phyloP scores from a whole-genome alignment of 176 grass and related monocot genomes.

The Oryza longistaminata region DNA sequence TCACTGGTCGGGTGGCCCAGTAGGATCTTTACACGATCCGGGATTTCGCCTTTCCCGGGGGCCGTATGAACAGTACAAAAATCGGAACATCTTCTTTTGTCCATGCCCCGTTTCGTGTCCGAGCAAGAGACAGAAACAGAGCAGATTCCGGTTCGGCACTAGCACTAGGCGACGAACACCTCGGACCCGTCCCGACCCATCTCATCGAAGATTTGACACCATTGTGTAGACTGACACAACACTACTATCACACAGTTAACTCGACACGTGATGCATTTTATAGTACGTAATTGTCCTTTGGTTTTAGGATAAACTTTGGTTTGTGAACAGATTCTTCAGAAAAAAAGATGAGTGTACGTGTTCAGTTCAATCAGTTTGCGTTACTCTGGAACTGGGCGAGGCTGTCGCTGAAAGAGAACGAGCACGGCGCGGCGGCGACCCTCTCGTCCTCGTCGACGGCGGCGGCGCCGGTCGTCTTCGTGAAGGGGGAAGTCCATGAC shows the following conservation, averaged over 20 bases:
- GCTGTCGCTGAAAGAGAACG: conserved; percentile 33
- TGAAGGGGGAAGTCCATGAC: conserved; percentile 85
- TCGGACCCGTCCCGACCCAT: neutral
- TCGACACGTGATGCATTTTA: neutral
- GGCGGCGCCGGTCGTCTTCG: neutral
- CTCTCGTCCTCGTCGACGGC: neutral
- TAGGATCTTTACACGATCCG: conserved; percentile 2
- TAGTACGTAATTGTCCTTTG: neutral
- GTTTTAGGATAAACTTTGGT: neutral
- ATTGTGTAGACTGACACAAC: neutral
- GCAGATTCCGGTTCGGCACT: conserved; percentile 31
- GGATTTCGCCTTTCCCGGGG: neutral
- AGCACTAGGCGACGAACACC: neutral
- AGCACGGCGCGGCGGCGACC: neutral
- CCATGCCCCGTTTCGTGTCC: conserved; percentile 10
- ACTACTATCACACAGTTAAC: neutral
- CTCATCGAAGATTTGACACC: neutral
- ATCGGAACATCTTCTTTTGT: neutral
- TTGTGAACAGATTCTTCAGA: neutral
- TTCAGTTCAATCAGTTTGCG: neutral
- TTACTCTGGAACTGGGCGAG: conserved; percentile 47
- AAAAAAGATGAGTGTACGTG: neutral
- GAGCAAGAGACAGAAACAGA: conserved; percentile 29
- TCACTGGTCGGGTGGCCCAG: conserved; percentile 22
- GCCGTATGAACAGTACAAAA: neutral